Conservation (phyloP, 1,284 basidiomycete species). For the Tremellales sp. region DNA sequence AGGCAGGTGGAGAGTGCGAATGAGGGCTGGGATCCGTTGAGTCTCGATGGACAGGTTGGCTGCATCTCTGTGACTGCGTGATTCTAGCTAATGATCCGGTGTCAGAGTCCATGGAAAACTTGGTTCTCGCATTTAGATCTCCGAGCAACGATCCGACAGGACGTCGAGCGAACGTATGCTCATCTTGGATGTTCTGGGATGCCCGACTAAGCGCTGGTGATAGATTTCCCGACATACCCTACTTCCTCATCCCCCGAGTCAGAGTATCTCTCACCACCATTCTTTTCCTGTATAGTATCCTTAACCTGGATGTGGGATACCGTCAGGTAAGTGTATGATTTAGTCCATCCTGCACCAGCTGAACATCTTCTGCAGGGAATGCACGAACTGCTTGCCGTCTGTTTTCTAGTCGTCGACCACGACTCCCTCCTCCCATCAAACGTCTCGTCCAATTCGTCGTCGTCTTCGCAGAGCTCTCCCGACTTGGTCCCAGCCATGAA, state of each 20-base stretch:
- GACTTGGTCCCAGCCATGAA: slow-evolving; percentile 27
- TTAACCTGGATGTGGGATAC: slow-evolving; percentile 77
- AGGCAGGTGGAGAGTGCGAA: neutral
- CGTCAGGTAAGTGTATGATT: slow-evolving; percentile 50
- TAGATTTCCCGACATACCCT: slow-evolving; percentile 77
- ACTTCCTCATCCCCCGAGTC: slow-evolving; percentile 71
- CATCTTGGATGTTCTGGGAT: neutral
- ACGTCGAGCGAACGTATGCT: slow-evolving; percentile 79
- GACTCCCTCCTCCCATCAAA: slow-evolving; percentile 58
- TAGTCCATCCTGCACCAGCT: neutral
- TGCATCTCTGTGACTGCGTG: neutral
- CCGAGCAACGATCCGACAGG: slow-evolving; percentile 78
- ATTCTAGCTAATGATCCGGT: slow-evolving; percentile 1
- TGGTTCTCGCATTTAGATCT: slow-evolving; percentile 87
- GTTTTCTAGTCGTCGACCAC: slow-evolving; percentile 74
- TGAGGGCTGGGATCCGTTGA: slow-evolving; percentile 73
- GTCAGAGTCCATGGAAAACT: slow-evolving; percentile 82
- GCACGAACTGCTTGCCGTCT: slow-evolving; percentile 86
- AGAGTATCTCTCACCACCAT: slow-evolving; percentile 78
- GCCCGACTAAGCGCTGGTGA: slow-evolving; percentile 45
- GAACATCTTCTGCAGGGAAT: slow-evolving; percentile 64
- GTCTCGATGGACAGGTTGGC: slow-evolving; percentile 70
- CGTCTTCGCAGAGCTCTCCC: slow-evolving; percentile 3
- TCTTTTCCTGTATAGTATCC: slow-evolving; percentile 72
- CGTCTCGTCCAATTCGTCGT: neutral